Base-by-base conservation (phyloP, 2,329 filamentous ascomycete genomes). In the Cytospora schulzeri region DNA sequence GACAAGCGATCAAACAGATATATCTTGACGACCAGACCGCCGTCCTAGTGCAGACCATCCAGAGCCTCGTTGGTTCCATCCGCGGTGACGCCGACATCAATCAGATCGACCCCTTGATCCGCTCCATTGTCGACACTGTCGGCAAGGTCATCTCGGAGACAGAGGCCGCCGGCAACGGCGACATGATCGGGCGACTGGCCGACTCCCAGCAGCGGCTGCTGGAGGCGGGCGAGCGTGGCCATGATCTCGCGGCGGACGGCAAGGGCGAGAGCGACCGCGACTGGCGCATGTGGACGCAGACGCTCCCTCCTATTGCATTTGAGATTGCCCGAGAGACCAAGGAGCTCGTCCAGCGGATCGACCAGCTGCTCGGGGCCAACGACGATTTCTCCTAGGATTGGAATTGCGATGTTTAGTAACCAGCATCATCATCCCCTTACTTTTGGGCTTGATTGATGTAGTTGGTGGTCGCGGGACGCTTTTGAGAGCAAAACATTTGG, bases 21-120 rank as follows among this genome's bases (percentile, higher is more conserved):
- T 93, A 92, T 73, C 85, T 96, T 41, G 91, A 95, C 73, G 91
- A 93, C 72, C 91, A 95, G 74, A 93, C 90, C 14, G 90, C 91
- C 58, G 80, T 88, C 3, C 83, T 96, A 65, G 89, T 95, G 29
- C 87, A 92, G 69, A 91, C 88, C 53, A 93, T 96, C 68, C 91
- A 95, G 76, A 85, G 88, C n/a, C 84, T 96, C 9, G 91, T 96
- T 55, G 83, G 85, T 61, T 87, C 86, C 33, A 89, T 93, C 67
- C 88, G 90, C 61, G 81, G 83, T 58, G 86, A 90, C 68, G 85
- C 85, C 33, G 79, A 83, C 31, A 84, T 90, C 64, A 80, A 84
- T 63, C 83, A 87, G 64, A 88, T 96, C 66, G 85, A 85, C 29
- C 83, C 80, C n/a, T 85, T 92, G 73, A 89, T 95, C 67, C 81